Conservation (phyloP, 163 green algal species). For the Chloromonas sp. region DNA sequence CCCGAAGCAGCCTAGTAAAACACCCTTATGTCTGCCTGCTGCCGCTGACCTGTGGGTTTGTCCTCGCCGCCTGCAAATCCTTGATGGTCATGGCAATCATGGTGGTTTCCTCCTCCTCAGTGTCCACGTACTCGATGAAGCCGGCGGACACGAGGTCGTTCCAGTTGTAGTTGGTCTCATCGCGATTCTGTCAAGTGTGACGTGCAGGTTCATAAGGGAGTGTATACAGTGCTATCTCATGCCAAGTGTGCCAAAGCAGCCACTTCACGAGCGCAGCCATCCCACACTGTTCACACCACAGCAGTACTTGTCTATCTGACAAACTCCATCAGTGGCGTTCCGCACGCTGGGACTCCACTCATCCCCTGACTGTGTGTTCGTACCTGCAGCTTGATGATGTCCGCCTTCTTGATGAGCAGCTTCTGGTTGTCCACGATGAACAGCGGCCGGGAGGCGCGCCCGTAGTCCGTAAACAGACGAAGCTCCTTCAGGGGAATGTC, state of each 20-base stretch:
- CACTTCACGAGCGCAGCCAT: no score
- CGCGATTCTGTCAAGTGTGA: slow-evolving; percentile 5
- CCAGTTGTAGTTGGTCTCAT: slow-evolving; percentile 53
- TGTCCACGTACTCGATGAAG: slow-evolving; percentile 73
- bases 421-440: slow-evolving; percentile 88
- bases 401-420: slow-evolving; percentile 74
- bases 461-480: slow-evolving; percentile 90
- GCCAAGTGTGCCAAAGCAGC: no score
- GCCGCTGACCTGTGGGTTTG: slow-evolving; percentile 16
- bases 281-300: no score
- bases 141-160: slow-evolving; percentile 65
- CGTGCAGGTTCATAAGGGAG: not conserved
- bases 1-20: no score
- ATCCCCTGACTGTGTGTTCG: not conserved
- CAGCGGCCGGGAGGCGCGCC: slow-evolving; percentile 85
- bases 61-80: slow-evolving; percentile 63
- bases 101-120: slow-evolving; percentile 96
- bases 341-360: no score
- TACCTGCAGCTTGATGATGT: slow-evolving; percentile 23
- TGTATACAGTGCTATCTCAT: not conserved
- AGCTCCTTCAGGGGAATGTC: slow-evolving; percentile 91
- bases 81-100: slow-evolving; percentile 97
- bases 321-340: no score
- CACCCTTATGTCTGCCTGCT: no score
- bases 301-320: no score